Conservation (phyloP, 805 yeast genomes). For the Dipodascus geniculatus region DNA sequence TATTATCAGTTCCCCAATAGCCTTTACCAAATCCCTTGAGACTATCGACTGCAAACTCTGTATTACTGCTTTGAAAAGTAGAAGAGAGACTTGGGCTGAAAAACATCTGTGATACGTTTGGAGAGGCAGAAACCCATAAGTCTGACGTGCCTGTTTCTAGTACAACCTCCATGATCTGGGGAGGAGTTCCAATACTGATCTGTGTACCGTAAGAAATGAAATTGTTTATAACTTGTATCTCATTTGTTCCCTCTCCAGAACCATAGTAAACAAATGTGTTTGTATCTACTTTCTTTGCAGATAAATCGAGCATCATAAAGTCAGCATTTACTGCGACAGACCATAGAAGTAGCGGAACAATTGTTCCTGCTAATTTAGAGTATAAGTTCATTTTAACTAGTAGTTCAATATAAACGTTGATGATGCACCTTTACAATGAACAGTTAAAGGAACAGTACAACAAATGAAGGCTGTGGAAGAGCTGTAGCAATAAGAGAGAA, state of each 20-base stretch:
- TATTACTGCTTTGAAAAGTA: not conserved
- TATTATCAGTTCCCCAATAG: not conserved
- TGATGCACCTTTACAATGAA: too few species aligned
- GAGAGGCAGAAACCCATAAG: constrained; percentile 32
- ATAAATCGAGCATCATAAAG: not conserved
- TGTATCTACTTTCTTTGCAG: not conserved
- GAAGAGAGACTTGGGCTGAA: constrained; percentile 11
- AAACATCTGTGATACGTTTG: constrained; percentile 21
- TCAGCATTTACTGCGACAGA: not conserved
- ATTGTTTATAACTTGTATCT: not conserved
- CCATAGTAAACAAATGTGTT: not conserved
- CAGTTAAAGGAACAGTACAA: too few species aligned
- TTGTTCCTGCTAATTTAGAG: not conserved
- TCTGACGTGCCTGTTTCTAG: constrained; percentile 69
- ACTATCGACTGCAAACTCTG: not conserved
- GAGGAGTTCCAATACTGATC: constrained; percentile 39
- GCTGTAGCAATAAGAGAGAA: too few species aligned
- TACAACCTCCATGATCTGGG: constrained; percentile 39
- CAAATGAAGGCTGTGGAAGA: too few species aligned
- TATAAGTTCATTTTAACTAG: not conserved
- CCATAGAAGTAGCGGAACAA: not conserved
- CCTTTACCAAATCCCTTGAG: not conserved
- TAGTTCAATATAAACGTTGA: too few species aligned
- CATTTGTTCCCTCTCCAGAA: not conserved
- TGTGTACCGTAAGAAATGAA: constrained; percentile 14